These are phyloP conservation scores for Euphrasia arctica DNA, from an alignment of 305 asterid species.

Conservation along the genomic window DNA sequence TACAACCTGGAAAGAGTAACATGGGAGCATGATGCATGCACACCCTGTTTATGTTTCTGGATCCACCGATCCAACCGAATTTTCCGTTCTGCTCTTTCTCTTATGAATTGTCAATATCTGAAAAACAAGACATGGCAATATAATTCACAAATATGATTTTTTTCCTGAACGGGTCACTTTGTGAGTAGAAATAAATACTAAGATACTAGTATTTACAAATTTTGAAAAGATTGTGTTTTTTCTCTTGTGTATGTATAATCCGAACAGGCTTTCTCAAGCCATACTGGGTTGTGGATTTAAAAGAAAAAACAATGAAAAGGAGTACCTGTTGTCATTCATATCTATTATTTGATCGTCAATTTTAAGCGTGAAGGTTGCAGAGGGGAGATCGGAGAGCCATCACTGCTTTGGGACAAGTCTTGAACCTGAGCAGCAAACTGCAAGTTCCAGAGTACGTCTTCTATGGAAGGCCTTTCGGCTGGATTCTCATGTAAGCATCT, in stretches of 20 bases:
- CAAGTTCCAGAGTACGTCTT: slow-evolving; percentile 88
- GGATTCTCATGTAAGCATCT: slow-evolving; percentile 69
- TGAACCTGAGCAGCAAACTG: slow-evolving; percentile 97
- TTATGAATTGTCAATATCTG: slow-evolving; percentile 5
- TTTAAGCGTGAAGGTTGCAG: slow-evolving; percentile 39
- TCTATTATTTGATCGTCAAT: slow-evolving; percentile 31
- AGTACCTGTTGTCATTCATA: not conserved
- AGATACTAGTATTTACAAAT: not conserved
- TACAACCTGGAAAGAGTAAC: not conserved
- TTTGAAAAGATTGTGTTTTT: not conserved
- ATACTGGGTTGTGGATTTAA: too few species aligned
- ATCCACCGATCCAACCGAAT: not conserved
- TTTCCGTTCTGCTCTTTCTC: not conserved
- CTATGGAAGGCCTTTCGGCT: slow-evolving; percentile 74
- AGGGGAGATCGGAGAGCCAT: slow-evolving; percentile 71
- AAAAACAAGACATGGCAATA: not conserved
- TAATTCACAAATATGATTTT: not conserved
- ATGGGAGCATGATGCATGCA: slow-evolving; percentile 4
- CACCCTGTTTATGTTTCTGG: not conserved
- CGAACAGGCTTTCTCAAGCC: not conserved
- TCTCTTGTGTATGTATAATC: not conserved
- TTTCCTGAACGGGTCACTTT: too few species aligned
- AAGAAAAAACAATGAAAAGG: not conserved
- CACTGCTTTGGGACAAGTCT: slow-evolving; percentile 70
- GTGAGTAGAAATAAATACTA: not conserved